Evolutionary conservation across 768 basidiomycete species (phyloP).

Genomic region (Termitomyces sp.): DNA sequence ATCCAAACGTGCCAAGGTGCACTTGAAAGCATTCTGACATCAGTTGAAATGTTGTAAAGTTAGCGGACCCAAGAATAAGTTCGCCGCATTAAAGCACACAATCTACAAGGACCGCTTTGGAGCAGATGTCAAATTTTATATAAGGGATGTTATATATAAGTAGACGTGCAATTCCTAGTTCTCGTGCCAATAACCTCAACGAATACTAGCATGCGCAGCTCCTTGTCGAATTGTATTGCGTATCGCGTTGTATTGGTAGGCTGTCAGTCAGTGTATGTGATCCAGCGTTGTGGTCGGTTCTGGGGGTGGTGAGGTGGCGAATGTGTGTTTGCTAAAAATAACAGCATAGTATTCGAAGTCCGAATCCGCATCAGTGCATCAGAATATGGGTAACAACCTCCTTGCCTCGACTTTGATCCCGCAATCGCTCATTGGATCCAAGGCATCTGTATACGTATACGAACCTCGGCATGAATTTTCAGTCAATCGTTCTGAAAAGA

Average conservation of each 20-base stretch:
- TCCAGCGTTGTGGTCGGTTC: no score
- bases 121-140: not conserved
- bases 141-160: no score
- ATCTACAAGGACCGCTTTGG: not conserved
- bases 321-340: no score
- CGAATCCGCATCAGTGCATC: no score
- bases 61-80: not conserved
- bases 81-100: not conserved
- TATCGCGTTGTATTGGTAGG: no score
- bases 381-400: not conserved
- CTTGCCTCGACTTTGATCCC: not conserved
- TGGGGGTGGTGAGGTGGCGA: no score
- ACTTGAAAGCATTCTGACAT: not conserved
- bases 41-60: not conserved
- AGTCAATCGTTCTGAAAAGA: not conserved
- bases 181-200: not conserved
- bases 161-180: not conserved
- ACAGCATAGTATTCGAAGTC: no score
- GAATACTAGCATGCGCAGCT: not conserved
- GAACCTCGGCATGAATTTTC: not conserved
- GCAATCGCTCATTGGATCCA: not conserved
- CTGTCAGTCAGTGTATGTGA: no score
- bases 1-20: no score
- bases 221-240: not conserved
- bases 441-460: not conserved